Percentiles rank a stretch among this genome's conserved stretches.
Evolutionary conservation across 257 asterid species (phyloP).

Genomic region (Solanum etuberosum): DNA sequence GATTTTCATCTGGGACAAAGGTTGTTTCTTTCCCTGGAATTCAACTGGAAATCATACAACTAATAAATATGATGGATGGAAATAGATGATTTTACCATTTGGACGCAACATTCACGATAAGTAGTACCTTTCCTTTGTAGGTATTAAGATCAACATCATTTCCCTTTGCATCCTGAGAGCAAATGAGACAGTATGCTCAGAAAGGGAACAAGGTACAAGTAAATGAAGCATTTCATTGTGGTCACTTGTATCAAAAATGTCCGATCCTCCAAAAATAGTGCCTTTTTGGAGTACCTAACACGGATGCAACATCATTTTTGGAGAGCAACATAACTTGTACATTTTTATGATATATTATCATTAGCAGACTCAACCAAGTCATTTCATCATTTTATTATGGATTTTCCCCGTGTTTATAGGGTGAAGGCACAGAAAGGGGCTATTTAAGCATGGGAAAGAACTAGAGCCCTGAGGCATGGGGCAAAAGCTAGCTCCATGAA

Average conservation of each 20-base stretch:
- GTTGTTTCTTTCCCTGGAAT: too few relatives aligned
- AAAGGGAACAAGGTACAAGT: not conserved
- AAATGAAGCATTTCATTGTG: not conserved
- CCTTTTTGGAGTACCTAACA: not conserved
- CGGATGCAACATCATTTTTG: not conserved
- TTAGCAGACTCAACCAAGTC: not conserved
- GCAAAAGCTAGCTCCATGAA: not conserved
- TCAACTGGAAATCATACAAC: too few relatives aligned
- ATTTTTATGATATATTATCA: not conserved
- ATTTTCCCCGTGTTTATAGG: not conserved
- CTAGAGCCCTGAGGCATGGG: not conserved
- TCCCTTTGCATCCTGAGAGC: constrained; percentile 45
- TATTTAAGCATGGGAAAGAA: not conserved
- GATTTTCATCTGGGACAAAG: too few relatives aligned
- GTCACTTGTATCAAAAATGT: not conserved
- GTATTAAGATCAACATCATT: constrained; percentile 31
- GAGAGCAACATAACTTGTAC: not conserved
- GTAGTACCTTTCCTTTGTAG: constrained; percentile 54
- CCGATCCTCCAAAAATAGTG: not conserved
- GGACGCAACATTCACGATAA: constrained; percentile 70
- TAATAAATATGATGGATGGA: too few relatives aligned
- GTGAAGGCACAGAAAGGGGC: not conserved
- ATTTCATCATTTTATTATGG: not conserved
- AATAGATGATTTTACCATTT: constrained; percentile 44
- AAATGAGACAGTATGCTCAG: not conserved